Conservation (phyloP, 1,139 yeast species). For the Candida dubliniensis region DNA sequence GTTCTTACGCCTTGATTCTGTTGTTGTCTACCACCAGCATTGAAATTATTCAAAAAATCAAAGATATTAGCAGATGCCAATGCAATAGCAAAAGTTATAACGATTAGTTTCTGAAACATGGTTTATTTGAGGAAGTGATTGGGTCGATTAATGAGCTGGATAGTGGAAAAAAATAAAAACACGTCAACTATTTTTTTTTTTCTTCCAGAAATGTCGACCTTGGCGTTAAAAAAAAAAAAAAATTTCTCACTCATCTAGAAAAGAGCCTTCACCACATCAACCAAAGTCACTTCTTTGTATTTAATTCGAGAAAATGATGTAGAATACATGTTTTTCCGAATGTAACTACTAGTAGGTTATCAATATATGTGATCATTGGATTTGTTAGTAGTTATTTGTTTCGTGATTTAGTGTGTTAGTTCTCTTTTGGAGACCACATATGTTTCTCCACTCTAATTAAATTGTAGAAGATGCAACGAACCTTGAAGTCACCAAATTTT, state of each 20-base stretch:
- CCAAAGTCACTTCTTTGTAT: neutral
- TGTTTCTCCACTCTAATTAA: too few relatives aligned
- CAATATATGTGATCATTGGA: too few relatives aligned
- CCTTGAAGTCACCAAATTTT: too few relatives aligned
- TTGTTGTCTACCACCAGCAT: conserved; percentile 18
- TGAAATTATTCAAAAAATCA: conserved; percentile 37
- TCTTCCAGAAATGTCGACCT: conserved; percentile 1
- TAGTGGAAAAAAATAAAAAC: neutral
- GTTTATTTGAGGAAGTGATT: neutral
- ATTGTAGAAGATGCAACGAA: too few relatives aligned
- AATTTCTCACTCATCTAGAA: too few relatives aligned
- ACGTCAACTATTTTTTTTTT: conserved; percentile 5
- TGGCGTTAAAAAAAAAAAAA: neutral
- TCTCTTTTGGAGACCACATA: too few relatives aligned
- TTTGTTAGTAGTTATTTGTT: too few relatives aligned
- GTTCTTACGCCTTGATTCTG: conserved; percentile 21
- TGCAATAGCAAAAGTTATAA: neutral
- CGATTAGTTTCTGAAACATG: conserved; percentile 3
- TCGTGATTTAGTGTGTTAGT: too few relatives aligned
- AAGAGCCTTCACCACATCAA: neutral
- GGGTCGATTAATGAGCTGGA: neutral
- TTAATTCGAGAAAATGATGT: too few relatives aligned
- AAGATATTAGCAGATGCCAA: conserved; percentile 27
- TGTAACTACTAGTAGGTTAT: too few relatives aligned
- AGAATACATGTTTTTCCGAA: too few relatives aligned